Evolutionary conservation across 805 yeast species (phyloP).

Genomic region (Millerozyma acaciae): DNA sequence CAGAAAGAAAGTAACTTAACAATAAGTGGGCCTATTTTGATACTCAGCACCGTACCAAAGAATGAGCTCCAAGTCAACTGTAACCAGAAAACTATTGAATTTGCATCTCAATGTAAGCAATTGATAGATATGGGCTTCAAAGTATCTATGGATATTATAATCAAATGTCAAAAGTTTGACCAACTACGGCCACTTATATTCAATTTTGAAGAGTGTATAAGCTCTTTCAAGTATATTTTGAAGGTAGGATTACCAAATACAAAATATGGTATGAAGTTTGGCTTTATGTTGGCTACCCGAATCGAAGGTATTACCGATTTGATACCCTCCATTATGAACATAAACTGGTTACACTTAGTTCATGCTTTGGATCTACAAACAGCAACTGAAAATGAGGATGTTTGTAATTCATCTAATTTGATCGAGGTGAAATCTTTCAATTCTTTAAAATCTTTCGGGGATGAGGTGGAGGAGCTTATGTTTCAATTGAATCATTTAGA

Average conservation of each 20-base stretch:
- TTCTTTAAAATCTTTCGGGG: constrained; percentile 21
- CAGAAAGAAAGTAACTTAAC: too few relatives aligned
- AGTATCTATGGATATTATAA: constrained; percentile 50
- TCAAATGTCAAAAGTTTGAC: constrained; percentile 47
- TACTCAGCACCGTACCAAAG: constrained; percentile 3
- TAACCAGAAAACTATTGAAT: constrained; percentile 37
- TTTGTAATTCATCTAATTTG: constrained; percentile 20
- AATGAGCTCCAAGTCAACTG: constrained; percentile 46
- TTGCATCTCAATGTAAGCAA: constrained; percentile 53
- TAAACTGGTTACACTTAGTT: constrained; percentile 53
- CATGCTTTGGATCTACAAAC: constrained; percentile 46
- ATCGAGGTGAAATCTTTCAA: constrained; percentile 25
- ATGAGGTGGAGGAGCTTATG: constrained; percentile 16
- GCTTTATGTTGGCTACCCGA: constrained; percentile 37
- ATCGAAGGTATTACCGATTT: constrained; percentile 26
- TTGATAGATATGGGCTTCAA: constrained; percentile 48
- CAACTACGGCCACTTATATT: constrained; percentile 56
- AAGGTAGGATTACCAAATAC: constrained; percentile 16
- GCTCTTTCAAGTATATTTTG: constrained; percentile 32
- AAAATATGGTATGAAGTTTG: constrained; percentile 38
- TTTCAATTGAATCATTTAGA: constrained; percentile 16
- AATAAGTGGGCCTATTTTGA: constrained; percentile 5
- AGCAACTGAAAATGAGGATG: constrained; percentile 18
- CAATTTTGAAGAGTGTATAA: constrained; percentile 49
- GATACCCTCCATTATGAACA: constrained; percentile 30